A percentile compares a stretch with the other conserved stretches of the same genome.
Evolutionary conservation across 192 early-diverging fungal species (phyloP).

Genomic region (Podila horticola): DNA sequence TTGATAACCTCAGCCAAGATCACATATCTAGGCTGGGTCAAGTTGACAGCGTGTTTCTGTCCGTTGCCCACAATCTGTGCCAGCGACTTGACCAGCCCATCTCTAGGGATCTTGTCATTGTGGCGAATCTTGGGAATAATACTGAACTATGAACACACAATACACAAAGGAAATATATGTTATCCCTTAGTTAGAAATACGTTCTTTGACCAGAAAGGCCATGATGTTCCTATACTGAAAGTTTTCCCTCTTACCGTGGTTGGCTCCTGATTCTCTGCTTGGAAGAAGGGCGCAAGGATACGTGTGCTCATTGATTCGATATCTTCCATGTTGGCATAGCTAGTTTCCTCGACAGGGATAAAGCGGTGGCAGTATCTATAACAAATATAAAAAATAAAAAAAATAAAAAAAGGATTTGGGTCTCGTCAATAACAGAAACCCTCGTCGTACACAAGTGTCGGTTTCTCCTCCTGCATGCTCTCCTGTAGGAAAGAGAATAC

Average conservation of each 20-base stretch:
- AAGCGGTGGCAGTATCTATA: constrained; percentile 61
- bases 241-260: constrained; percentile 32
- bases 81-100: constrained; percentile 56
- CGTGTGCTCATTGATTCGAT: constrained; percentile 54
- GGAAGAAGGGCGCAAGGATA: constrained; percentile 58
- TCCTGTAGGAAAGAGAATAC: no score
- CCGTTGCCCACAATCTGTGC: constrained; percentile 56
- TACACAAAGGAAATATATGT: neutral
- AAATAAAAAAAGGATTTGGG: neutral
- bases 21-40: constrained; percentile 60
- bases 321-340: constrained; percentile 58
- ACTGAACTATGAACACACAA: constrained; percentile 55
- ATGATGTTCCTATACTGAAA: no score
- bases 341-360: constrained; percentile 63
- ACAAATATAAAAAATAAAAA: neutral
- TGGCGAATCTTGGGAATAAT: constrained; percentile 68
- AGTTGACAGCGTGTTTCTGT: constrained; percentile 60
- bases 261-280: constrained; percentile 40
- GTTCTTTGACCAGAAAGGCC: no score
- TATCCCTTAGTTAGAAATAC: no score
- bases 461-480: no score
- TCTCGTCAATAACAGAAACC: neutral
- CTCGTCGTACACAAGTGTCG: neutral
- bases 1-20: constrained; percentile 71
- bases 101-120: constrained; percentile 62